A percentile compares a stretch with the other conserved stretches of the same genome.
Evolutionary conservation across 1,139 yeast genomes (phyloP).

Genomic region (Yarrowia galli): DNA sequence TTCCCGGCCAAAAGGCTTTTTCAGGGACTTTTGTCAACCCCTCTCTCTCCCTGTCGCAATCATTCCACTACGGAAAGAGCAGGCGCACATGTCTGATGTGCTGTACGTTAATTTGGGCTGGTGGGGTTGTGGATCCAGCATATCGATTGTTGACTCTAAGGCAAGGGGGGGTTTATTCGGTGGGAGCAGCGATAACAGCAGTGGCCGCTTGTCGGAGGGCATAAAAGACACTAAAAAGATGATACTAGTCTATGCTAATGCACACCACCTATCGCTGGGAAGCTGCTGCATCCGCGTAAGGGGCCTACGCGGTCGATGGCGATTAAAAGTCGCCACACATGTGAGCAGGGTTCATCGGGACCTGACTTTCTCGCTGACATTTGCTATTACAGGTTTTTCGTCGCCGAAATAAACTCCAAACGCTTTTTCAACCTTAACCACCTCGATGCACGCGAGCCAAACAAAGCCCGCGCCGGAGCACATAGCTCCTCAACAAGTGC

Average conservation of each 20-base stretch:
- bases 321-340: background rate
- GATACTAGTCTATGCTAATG: background rate
- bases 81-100: constrained; percentile 12
- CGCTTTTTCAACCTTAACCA: constrained; percentile 18
- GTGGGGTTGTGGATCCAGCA: constrained; percentile 31
- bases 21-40: background rate
- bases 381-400: constrained; percentile 5
- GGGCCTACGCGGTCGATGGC: background rate
- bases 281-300: background rate
- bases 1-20: constrained; percentile 5
- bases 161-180: background rate
- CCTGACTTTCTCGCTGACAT: background rate
- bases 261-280: background rate
- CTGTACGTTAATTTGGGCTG: constrained; percentile 29
- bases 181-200: background rate
- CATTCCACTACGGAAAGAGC: constrained; percentile 25
- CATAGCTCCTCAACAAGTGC: constrained; percentile 18
- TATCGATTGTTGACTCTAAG: background rate
- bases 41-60: background rate
- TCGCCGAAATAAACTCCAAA: constrained; percentile 3
- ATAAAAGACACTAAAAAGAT: background rate
- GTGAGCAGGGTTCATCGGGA: background rate
- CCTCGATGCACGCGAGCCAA: constrained; percentile 36
- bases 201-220: background rate
- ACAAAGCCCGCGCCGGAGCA: background rate